Conservation (phyloP, 148 eudicot species). For the Agrostemma githago region DNA sequence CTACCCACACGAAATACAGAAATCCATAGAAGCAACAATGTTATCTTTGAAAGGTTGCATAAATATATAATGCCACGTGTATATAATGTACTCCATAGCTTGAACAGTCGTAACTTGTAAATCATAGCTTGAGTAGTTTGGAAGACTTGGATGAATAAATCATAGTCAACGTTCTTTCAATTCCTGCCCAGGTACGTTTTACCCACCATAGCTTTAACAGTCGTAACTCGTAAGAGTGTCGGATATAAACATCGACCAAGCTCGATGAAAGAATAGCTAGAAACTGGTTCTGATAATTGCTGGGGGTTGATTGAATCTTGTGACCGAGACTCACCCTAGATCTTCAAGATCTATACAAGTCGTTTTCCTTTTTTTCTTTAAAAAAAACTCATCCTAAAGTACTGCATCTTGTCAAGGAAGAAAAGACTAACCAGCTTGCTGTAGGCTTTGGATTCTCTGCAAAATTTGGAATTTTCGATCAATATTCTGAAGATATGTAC, state of each 20-base stretch:
- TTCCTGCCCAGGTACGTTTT: not conserved
- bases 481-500: conserved; percentile 65
- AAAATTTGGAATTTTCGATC: conserved; percentile 52
- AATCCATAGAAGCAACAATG: not conserved
- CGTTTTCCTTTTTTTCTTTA: no score
- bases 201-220: not conserved
- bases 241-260: not conserved
- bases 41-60: no score
- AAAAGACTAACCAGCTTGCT: conserved; percentile 43
- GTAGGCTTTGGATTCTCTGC: conserved; percentile 55
- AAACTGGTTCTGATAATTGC: not conserved
- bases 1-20: not conserved
- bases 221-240: not conserved
- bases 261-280: not conserved
- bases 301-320: not conserved
- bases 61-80: no score
- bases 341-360: not conserved
- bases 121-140: no score
- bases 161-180: not conserved
- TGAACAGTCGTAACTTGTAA: no score
- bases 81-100: no score
- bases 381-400: not conserved
- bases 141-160: not conserved
- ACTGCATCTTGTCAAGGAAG: not conserved
- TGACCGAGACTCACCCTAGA: not conserved